Base-by-base conservation (phyloP, 1,284 basidiomycete genomes). In the Tremellales sp. region DNA sequence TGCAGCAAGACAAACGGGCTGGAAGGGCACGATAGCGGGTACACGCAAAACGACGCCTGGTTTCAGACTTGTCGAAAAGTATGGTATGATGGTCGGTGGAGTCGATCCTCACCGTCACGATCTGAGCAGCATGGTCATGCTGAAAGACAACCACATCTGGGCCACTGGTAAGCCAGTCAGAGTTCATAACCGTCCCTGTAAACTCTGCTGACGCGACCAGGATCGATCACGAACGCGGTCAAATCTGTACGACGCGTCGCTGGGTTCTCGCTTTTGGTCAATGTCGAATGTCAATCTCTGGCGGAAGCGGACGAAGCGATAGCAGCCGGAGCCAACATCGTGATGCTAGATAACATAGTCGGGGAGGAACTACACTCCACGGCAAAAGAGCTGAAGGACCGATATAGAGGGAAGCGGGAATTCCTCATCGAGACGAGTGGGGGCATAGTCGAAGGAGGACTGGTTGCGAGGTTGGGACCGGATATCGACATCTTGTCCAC, bases 61-160 rank as follows among this genome's bases (percentile, higher is more conserved):
- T 0, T 98, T 98, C 78, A 80, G 96, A 43, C 79, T 97, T 15
- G 93, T 98, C 4, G 94, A 99, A 74, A 99, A 99, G 75, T 97
- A 98, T 72, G 96, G 87, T 8, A 99, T 98, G 96, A 78, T 97
- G 40, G 90, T 98, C 23, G 94, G 96, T 22, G 96, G 94, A 4
- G 87, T 97, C 58, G 96, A 99, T 73, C 79, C 89, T 17, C 96
- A 98, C 76, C 82, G 96, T n/a, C 87, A 97, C 66, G 93, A 97
- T 74, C 79, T 98, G 27, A 92, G 88, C 33, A 90, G 87, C 70
- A 98, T 98, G 94, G 94, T 99, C 68, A 98, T 98, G 94, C 83
- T 99, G 65, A 98, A 98, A 76, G 94, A 98, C 69, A 98, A 98
- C 72, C 96, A 98, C 69, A 91, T 98, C 67, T 97, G 92, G 93